A percentile compares a stretch with the other conserved stretches of the same genome.
These are phyloP conservation scores for Grosmannia huntii DNA, from an alignment of 2,329 filamentous ascomycete genomes.

Conservation along the genomic window DNA sequence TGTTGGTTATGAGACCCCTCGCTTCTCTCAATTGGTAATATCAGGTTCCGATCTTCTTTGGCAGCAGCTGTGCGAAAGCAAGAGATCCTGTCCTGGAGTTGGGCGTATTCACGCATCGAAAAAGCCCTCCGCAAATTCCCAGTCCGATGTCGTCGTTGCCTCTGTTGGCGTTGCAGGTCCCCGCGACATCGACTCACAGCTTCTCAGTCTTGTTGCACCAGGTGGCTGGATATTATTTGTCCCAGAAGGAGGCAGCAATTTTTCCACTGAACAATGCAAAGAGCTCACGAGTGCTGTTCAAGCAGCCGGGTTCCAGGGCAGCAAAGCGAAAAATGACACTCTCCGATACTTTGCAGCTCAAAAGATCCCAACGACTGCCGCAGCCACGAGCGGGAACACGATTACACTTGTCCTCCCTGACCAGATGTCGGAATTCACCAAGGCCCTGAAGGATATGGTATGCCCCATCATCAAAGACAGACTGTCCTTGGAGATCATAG, in stretches of 20 bases:
- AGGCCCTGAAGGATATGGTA: neutral
- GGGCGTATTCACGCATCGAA: conserved; percentile 3
- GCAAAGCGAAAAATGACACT: no score
- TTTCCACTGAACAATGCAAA: neutral
- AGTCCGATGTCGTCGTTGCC: conserved; percentile 3
- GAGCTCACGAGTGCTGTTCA: neutral
- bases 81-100: neutral
- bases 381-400: neutral
- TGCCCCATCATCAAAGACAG: neutral
- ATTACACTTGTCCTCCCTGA: conserved; percentile 7
- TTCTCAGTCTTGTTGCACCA: neutral
- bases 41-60: conserved; percentile 8
- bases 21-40: conserved; percentile 22
- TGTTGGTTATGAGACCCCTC: conserved; percentile 15
- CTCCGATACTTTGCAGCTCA: conserved; percentile 3
- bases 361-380: neutral
- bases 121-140: neutral
- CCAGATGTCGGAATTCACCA: neutral
- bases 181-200: neutral
- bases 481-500: neutral
- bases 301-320: neutral
- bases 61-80: neutral
- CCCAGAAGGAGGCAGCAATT: neutral
- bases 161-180: neutral
- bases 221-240: conserved; percentile 7